Percentiles rank a stretch among this genome's conserved stretches.
phyloP scores from a whole-genome alignment of 2,329 filamentous ascomycete species.

The Cercospora sp. region DNA sequence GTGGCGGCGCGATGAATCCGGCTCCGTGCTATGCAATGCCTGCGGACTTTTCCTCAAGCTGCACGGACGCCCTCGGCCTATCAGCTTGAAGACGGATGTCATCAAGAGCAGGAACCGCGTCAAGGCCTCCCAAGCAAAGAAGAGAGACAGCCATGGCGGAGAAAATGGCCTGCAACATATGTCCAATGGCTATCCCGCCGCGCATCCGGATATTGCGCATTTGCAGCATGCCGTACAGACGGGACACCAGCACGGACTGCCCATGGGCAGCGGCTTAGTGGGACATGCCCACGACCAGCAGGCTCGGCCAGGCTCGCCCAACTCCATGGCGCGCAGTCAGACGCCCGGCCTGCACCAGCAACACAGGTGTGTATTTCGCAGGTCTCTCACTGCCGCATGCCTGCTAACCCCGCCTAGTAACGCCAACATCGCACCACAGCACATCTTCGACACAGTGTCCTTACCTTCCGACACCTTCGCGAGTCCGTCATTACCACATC shows the following conservation, averaged over 20 bases:
- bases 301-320: conserved; percentile 9
- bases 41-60: conserved; percentile 97
- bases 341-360: conserved; percentile 69
- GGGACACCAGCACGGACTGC: conserved; percentile 21
- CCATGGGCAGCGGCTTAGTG: conserved; percentile 21
- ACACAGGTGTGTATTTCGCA: conserved; percentile 25
- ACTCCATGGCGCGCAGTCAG: conserved; percentile 54
- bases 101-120: conserved; percentile 99
- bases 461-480: conserved; percentile 71
- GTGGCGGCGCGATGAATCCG: conserved; percentile 95
- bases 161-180: conserved; percentile 19
- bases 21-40: conserved; percentile 95
- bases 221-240: conserved; percentile 14
- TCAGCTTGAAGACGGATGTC: conserved; percentile 96
- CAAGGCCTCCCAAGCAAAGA: conserved; percentile 83
- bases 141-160: conserved; percentile 36
- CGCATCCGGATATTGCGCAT: conserved; percentile 23
- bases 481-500: conserved; percentile 49
- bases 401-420: conserved; percentile 45
- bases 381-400: neutral
- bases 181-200: conserved; percentile 25
- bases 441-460: conserved; percentile 71
- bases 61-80: conserved; percentile 87
- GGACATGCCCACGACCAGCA: conserved; percentile 20
- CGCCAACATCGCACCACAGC: conserved; percentile 68